Evolutionary conservation across 2,329 filamentous ascomycete species (phyloP).

Genomic region (Aspergillus sp.): DNA sequence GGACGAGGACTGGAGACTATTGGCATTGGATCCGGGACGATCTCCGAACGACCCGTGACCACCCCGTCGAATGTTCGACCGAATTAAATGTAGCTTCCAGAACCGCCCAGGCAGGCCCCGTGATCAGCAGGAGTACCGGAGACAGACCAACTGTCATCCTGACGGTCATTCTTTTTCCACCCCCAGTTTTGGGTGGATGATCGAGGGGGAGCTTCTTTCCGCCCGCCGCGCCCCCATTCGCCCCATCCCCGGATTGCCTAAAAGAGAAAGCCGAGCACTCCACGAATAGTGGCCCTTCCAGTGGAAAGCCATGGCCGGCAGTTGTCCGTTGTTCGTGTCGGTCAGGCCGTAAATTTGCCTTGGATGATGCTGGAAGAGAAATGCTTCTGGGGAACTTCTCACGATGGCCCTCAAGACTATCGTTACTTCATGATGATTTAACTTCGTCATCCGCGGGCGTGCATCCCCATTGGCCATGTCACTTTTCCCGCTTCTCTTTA

Average conservation of each 20-base stretch:
- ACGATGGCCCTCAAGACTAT: neutral
- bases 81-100: conserved; percentile 14
- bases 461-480: neutral
- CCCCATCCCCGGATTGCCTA: conserved; percentile 19
- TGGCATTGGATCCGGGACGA: conserved; percentile 1
- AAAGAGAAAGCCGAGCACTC: conserved; percentile 14
- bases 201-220: conserved; percentile 9
- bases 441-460: neutral
- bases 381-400: neutral
- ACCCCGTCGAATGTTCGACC: conserved; percentile 11
- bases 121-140: neutral
- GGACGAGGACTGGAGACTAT: neutral
- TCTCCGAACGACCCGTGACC: conserved; percentile 8
- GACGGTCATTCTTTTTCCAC: neutral
- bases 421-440: conserved; percentile 11
- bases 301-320: neutral
- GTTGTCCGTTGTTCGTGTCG: neutral
- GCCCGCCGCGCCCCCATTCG: conserved; percentile 13
- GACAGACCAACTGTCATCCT: neutral
- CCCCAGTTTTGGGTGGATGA: neutral
- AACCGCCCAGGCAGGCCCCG: conserved; percentile 16
- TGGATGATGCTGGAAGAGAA: neutral
- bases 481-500: neutral
- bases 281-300: neutral
- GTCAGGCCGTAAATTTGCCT: neutral